phyloP scores from a whole-genome alignment of 495 filamentous ascomycete genomes.

The Penicillium desertorum region DNA sequence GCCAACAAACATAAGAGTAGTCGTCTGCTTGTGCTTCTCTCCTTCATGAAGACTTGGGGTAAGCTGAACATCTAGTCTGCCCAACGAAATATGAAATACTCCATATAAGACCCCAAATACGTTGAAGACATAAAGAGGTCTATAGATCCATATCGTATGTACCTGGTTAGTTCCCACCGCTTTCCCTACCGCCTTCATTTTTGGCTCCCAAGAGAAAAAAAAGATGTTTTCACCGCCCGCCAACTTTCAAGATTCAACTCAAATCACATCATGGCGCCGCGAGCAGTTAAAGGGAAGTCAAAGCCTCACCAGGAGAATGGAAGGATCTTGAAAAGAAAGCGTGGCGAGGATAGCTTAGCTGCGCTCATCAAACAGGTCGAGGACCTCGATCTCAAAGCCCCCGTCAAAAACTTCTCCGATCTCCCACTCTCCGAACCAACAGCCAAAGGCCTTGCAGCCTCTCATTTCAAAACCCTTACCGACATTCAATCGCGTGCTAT shows the following conservation, averaged over 20 bases:
- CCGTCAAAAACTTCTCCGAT: constrained; percentile 61
- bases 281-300: constrained; percentile 21
- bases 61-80: neutral
- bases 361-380: constrained; percentile 49
- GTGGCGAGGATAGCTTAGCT: constrained; percentile 46
- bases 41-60: neutral
- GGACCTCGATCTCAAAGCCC: constrained; percentile 51
- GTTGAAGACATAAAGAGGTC: constrained; percentile 10
- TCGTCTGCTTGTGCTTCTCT: neutral
- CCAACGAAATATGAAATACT: constrained; percentile 21
- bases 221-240: constrained; percentile 28
- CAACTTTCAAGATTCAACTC: constrained; percentile 11
- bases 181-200: constrained; percentile 1
- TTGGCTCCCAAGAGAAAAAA: constrained; percentile 8
- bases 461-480: constrained; percentile 86
- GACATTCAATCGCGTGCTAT: constrained; percentile 90
- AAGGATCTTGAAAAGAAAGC: constrained; percentile 63
- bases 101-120: neutral
- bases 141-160: neutral
- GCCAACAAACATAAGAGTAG: neutral
- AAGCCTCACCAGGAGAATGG: constrained; percentile 28
- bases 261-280: constrained; percentile 34
- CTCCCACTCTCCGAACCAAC: constrained; percentile 89
- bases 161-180: neutral
- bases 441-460: constrained; percentile 72